Evolutionary conservation across 257 asterid species (phyloP).

Genomic region (Datura wrightii): DNA sequence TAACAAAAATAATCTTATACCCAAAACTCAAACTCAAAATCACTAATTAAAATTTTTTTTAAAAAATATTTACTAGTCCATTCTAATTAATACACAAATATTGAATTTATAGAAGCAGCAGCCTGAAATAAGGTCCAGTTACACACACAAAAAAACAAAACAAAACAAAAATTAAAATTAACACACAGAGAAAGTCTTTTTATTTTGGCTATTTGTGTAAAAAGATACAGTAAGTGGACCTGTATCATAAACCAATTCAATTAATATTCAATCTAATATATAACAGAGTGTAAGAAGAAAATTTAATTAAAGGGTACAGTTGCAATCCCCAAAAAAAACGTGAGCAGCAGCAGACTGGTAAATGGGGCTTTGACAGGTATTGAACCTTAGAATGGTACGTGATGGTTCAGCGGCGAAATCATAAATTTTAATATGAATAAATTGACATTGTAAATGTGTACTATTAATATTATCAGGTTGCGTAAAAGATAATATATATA

Average conservation of each 20-base stretch:
- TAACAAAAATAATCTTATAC: not conserved
- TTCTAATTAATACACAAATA: not conserved
- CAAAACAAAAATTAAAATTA: too few relatives aligned
- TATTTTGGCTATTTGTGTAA: not conserved
- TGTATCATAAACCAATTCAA: not conserved
- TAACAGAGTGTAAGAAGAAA: not conserved
- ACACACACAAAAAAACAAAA: not conserved
- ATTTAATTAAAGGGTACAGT: not conserved
- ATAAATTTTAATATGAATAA: too few relatives aligned
- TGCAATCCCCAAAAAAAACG: not conserved
- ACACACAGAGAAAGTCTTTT: not conserved
- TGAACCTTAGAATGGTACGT: not conserved
- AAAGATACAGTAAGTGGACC: conserved; percentile 19
- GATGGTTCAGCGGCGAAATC: too few relatives aligned
- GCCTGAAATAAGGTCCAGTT: not conserved
- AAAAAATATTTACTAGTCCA: not conserved
- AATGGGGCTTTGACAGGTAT: not conserved
- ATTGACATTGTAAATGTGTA: too few relatives aligned
- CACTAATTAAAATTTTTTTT: not conserved
- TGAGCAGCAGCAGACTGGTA: not conserved
- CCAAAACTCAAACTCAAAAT: rapidly evolving
- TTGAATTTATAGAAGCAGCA: not conserved
- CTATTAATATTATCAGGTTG: too few relatives aligned
- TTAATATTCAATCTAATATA: not conserved
- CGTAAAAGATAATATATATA: too few relatives aligned